Conservation (phyloP, 1,284 basidiomycete genomes). For the Ceratobasidium sp. region DNA sequence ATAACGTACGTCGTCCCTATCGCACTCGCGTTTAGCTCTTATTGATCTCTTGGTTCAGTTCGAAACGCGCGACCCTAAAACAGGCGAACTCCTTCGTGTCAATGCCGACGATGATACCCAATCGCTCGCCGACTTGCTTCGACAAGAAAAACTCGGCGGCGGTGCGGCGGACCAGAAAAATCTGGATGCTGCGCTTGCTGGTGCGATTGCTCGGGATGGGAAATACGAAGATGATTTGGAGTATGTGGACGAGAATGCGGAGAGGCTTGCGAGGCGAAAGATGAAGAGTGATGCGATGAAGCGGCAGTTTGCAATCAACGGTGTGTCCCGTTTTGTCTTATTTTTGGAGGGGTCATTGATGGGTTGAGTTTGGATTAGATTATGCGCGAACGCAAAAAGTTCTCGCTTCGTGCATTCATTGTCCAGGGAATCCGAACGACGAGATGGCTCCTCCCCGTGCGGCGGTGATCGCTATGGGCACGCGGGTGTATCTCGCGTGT, state of each 20-base stretch:
- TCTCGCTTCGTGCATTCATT: constrained; percentile 87
- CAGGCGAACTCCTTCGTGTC: constrained; percentile 78
- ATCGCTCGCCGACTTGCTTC: constrained; percentile 90
- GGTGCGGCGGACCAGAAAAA: constrained; percentile 92
- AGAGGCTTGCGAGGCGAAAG: constrained; percentile 89
- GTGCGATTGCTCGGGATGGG: constrained; percentile 87
- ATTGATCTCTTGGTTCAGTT: constrained; percentile 60
- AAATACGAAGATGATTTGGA: constrained; percentile 91
- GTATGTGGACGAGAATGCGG: constrained; percentile 97
- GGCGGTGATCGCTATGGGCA: constrained; percentile 90
- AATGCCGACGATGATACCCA: constrained; percentile 91
- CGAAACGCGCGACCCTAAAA: constrained; percentile 90
- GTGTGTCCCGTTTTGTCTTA: constrained; percentile 63
- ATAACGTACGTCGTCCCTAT: constrained; percentile 68
- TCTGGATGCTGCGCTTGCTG: constrained; percentile 89
- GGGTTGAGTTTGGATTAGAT: constrained; percentile 69
- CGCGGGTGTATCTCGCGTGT: constrained; percentile 88
- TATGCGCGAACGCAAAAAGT: constrained; percentile 95
- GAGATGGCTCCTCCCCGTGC: constrained; percentile 87
- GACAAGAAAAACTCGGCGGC: constrained; percentile 91
- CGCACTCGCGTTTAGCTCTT: not conserved
- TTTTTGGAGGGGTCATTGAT: constrained; percentile 33
- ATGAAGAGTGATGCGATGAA: constrained; percentile 97
- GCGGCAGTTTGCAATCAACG: constrained; percentile 95
- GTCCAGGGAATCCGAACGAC: constrained; percentile 74